phyloP scores from a whole-genome alignment of 345 rosid species.

The Cardiospermum halicacabum region DNA sequence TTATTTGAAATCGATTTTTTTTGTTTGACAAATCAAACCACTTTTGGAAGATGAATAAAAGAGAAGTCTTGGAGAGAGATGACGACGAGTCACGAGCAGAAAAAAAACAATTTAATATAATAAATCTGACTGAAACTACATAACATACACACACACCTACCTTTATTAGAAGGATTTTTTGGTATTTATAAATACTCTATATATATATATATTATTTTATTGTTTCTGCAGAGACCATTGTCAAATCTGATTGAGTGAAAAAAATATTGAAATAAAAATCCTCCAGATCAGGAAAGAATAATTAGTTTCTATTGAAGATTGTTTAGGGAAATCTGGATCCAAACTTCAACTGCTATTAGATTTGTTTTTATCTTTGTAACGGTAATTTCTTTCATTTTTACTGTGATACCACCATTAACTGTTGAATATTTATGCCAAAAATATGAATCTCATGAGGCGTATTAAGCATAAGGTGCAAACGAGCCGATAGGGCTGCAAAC shows the following conservation, averaged over 20 bases:
- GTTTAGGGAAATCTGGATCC: neutral
- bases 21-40: neutral
- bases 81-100: conserved; percentile 8
- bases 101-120: neutral
- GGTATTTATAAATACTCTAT: neutral
- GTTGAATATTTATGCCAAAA: too few species aligned
- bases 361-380: neutral
- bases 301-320: neutral
- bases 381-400: neutral
- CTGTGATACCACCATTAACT: too few species aligned
- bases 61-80: neutral
- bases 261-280: neutral
- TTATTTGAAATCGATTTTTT: neutral
- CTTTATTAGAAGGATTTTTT: neutral
- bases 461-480: too few species aligned
- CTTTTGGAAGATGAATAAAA: neutral
- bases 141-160: neutral
- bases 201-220: neutral
- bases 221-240: conserved; percentile 1
- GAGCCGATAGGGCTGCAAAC: too few species aligned
- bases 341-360: neutral
- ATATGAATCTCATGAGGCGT: too few species aligned
- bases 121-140: conserved; percentile 3
- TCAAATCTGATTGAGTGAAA: neutral
- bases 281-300: neutral